phyloP scores from a whole-genome alignment of 176 grass and related monocot genomes.

The Zea luxurians region DNA sequence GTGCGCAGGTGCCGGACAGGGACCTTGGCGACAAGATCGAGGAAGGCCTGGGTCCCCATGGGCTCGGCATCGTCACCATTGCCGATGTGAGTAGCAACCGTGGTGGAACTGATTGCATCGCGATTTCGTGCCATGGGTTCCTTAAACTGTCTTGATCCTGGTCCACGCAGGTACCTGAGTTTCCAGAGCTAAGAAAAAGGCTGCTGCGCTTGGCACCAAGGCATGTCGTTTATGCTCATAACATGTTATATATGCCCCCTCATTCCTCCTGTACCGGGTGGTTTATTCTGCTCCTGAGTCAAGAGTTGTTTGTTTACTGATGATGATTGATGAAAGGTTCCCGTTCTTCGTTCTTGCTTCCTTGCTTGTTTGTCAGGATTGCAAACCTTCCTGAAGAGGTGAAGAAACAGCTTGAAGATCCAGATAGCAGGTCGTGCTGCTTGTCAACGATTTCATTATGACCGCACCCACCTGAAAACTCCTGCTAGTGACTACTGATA shows the following conservation, averaged over 20 bases:
- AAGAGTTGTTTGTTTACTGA: not conserved
- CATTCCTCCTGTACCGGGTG: not conserved
- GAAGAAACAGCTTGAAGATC: constrained; percentile 65
- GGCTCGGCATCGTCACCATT: constrained; percentile 86
- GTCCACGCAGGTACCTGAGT: constrained; percentile 58
- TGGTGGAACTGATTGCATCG: not conserved
- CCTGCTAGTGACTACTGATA: not conserved
- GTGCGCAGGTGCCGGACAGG: constrained; percentile 61
- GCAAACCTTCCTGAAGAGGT: constrained; percentile 68
- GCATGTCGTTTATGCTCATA: constrained; percentile 28
- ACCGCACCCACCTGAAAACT: not conserved
- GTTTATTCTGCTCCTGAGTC: not conserved
- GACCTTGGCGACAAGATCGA: constrained; percentile 74
- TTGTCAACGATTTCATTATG: not conserved
- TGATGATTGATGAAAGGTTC: not conserved
- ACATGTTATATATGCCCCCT: not conserved
- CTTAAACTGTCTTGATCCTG: not conserved
- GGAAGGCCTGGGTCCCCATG: constrained; percentile 81
- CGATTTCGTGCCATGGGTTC: not conserved
- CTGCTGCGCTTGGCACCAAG: constrained; percentile 71
- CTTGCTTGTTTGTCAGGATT: constrained; percentile 42
- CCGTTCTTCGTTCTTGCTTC: not conserved
- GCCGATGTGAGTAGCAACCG: constrained; percentile 53
- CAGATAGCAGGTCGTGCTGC: constrained; percentile 70
- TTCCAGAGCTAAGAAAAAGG: constrained; percentile 60